Conservation (phyloP, 1,139 yeast species). For the Protomyces lactucae-debilis region DNA sequence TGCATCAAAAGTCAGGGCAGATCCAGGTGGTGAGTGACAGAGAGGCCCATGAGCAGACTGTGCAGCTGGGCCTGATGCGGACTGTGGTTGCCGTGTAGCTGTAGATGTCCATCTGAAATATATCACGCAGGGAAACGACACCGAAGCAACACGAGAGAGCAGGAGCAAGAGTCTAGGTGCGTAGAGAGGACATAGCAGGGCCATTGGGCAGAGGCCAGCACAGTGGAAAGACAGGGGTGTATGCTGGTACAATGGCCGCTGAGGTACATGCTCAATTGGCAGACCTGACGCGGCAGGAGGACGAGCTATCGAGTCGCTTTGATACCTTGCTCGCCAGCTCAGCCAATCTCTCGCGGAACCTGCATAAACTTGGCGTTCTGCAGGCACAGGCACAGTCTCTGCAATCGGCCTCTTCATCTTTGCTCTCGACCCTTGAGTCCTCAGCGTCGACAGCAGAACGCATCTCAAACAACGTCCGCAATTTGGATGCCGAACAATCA, state of each 20-base stretch:
- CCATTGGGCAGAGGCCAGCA: too few relatives aligned
- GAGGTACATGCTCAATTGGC: slow-evolving; percentile 4
- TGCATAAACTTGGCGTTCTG: slow-evolving; percentile 17
- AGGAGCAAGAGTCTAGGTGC: too few relatives aligned
- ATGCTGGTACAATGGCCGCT: background rate
- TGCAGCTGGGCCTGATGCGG: background rate
- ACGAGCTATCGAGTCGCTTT: slow-evolving; percentile 6
- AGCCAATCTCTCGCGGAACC: slow-evolving; percentile 11
- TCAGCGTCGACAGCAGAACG: slow-evolving; percentile 17
- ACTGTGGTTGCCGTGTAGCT: background rate
- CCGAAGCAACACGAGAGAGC: too few relatives aligned
- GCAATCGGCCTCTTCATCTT: slow-evolving; percentile 14
- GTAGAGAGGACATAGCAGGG: too few relatives aligned
- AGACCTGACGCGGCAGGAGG: slow-evolving; percentile 11
- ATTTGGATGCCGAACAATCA: slow-evolving; percentile 48
- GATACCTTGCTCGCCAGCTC: slow-evolving; percentile 14
- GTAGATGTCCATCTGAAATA: background rate
- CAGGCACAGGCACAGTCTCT: slow-evolving; percentile 21
- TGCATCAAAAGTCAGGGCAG: background rate
- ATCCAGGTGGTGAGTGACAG: background rate
- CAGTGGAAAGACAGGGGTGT: too few relatives aligned
- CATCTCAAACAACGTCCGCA: slow-evolving; percentile 18
- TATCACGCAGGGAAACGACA: too few relatives aligned
- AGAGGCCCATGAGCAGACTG: background rate
- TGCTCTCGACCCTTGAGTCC: slow-evolving; percentile 10